Base-by-base conservation (phyloP, 257 asterid species). In the Solanum neorickii region DNA sequence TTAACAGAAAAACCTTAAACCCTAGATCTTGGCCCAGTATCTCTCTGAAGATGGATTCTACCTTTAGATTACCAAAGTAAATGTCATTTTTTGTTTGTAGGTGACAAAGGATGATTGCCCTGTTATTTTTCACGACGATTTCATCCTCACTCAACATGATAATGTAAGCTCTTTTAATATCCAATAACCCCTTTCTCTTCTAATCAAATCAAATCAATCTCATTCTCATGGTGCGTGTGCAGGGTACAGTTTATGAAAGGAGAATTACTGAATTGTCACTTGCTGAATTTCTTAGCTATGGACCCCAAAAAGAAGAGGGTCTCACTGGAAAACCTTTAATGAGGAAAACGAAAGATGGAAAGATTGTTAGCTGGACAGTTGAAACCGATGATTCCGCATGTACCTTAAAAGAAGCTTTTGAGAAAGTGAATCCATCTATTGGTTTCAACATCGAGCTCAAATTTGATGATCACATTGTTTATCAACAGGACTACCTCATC, bases 391-490 rank as follows among this genome's bases (percentile, higher is more conserved):
- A 97, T 86, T 47, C 89, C 1, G 88, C 90, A 1, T 97, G 99
- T 91, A 97, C 99, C 5, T 87, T 97, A 18, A 92, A 96, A 90
- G 98, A 96, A 37, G 99, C 95, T 4, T 95, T 97, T 85, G 88
- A 91, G 88, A 91, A 92, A 83, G 99, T 97, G 25, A 92, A 87
- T 87, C 96, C 98, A 18, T 78, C 88, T 5, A 72, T 95, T 9
- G 99, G 99, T 2, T 97, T 97, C 94, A 96, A 97, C 92, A 93
- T 97, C 29, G 99, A 97, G 86, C 83, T 97, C 66, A 97, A 97
- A 88, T 94, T 97, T 2, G 99, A 97, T 31, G 99, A 97, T 83
- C 86, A 90, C 77, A 27, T 91, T 13, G 94, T 91, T 1, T 97
- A 97, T 87, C 87, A 88, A 33, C 94, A 92, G 44, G 98, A 93